Evolutionary conservation across 495 filamentous ascomycete genomes (phyloP), one percentile per base, ranked within the genome.

Genomic region (Polyplosphaeria fusca): DNA sequence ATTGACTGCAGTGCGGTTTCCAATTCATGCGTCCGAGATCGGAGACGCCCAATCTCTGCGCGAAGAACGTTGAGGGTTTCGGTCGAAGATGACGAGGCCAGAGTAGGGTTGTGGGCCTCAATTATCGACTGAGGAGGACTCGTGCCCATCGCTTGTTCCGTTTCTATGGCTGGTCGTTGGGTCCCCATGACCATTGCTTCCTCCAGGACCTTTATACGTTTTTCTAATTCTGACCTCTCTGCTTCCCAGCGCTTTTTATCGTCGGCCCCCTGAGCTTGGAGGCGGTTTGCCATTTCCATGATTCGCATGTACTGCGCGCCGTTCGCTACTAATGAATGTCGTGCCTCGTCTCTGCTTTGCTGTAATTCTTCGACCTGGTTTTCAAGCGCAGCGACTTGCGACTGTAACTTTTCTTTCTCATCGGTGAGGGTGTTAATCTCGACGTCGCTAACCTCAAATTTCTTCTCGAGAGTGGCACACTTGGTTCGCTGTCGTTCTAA

Each of bases 241-340:
- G 54, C 58, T 14, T 58, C 67, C 75, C 75, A 75, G 14, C 52
- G 67, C 51, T 70, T 70, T 43, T 66, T 66, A 32, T 77, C 75
- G 18, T 66, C 67, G 1, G 60, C 67, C 16, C 66, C 57, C 51
- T 76, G 61, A 16, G 65, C 64, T 48, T 79, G 74, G 16, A 79
- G 39, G 16, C 65, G 67, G 37, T 61, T 71, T 23, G 74, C 72
- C 65, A 73, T 74, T 25, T 72, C 70, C 45, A 79, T 68, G 58
- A 79, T 79, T 40, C 71, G 68, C 40, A 72, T 67, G 58, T 77
- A 79, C 56, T 79, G 76, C 20, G 68, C 68, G 11, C 73, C 73
- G 39, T 76, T 68, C 1, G 60, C 61, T 14, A 59, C 63, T 13
- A 64, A 56, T 47, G 68, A 57, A 16, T 54, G 50, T 11, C 73